These are phyloP conservation scores for Trichoderma hamatum DNA, from an alignment of 2,329 filamentous ascomycete genomes.

Conservation along the genomic window DNA sequence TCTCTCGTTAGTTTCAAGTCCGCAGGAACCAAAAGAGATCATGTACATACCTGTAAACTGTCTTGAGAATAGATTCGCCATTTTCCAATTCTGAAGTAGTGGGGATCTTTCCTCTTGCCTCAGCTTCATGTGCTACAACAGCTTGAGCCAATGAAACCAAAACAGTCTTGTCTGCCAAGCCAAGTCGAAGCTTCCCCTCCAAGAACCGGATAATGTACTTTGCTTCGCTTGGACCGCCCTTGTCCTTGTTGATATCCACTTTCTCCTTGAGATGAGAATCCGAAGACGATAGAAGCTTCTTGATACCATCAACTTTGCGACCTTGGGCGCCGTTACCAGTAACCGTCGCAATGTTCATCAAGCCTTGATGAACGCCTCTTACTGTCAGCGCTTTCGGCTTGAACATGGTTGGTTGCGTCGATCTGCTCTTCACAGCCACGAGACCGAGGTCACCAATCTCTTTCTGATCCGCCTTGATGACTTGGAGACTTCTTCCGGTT, in stretches of 20 bases:
- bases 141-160: slow-evolving; percentile 89
- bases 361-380: slow-evolving; percentile 79
- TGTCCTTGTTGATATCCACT: slow-evolving; percentile 88
- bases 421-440: slow-evolving; percentile 92
- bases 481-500: slow-evolving; percentile 81
- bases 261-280: slow-evolving; percentile 75
- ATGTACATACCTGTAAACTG: slow-evolving; percentile 73
- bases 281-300: slow-evolving; percentile 91
- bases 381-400: slow-evolving; percentile 92
- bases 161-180: slow-evolving; percentile 89
- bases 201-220: slow-evolving; percentile 93
- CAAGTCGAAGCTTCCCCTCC: slow-evolving; percentile 90
- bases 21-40: not conserved
- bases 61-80: slow-evolving; percentile 84
- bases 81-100: slow-evolving; percentile 77
- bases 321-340: slow-evolving; percentile 86
- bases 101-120: slow-evolving; percentile 69
- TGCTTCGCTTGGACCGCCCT: slow-evolving; percentile 90
- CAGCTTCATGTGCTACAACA: slow-evolving; percentile 79
- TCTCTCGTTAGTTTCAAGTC: slow-evolving; percentile 39
- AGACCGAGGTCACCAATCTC: slow-evolving; percentile 95
- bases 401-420: slow-evolving; percentile 97
- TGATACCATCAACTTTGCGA: slow-evolving; percentile 91
- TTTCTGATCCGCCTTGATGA: slow-evolving; percentile 95
- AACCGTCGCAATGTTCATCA: slow-evolving; percentile 86